phyloP scores from a whole-genome alignment of 2,329 filamentous ascomycete species.

The Fusarium sp. region DNA sequence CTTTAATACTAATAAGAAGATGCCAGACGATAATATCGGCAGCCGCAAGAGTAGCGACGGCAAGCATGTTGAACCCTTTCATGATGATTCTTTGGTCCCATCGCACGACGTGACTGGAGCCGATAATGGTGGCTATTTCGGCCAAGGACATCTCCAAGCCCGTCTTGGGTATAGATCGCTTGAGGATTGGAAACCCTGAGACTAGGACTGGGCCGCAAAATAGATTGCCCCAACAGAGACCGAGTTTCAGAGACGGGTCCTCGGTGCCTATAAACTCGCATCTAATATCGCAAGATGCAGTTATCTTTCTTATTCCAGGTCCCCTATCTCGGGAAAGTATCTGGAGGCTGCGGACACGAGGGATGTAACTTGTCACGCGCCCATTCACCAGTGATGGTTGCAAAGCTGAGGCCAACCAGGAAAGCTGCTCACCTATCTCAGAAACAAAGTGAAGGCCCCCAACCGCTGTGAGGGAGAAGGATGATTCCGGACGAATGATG shows the following conservation, averaged over 20 bases:
- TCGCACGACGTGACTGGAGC: neutral
- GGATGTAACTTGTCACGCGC: neutral
- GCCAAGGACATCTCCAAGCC: constrained; percentile 14
- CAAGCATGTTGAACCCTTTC: constrained; percentile 18
- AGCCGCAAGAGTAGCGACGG: neutral
- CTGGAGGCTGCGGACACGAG: neutral
- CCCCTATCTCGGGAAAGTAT: neutral
- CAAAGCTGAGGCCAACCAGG: constrained; percentile 9
- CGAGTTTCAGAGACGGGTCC: neutral
- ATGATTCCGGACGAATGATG: neutral
- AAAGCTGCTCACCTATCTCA: constrained; percentile 18
- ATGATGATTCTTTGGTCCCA: constrained; percentile 11
- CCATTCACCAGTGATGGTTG: neutral
- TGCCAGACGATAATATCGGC: constrained; percentile 21
- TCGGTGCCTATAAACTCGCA: neutral
- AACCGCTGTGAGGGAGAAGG: neutral
- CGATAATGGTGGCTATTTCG: neutral
- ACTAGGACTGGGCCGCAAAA: neutral
- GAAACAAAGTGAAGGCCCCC: neutral
- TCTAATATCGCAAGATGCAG: neutral
- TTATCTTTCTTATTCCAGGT: neutral
- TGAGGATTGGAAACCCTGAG: neutral
- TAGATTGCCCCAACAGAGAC: constrained; percentile 15
- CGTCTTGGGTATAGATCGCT: neutral
- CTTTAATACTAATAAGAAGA: neutral